These are phyloP conservation scores for Trichophyton mentagrophytes DNA, from an alignment of 2,329 filamentous ascomycete species.

Conservation along the genomic window DNA sequence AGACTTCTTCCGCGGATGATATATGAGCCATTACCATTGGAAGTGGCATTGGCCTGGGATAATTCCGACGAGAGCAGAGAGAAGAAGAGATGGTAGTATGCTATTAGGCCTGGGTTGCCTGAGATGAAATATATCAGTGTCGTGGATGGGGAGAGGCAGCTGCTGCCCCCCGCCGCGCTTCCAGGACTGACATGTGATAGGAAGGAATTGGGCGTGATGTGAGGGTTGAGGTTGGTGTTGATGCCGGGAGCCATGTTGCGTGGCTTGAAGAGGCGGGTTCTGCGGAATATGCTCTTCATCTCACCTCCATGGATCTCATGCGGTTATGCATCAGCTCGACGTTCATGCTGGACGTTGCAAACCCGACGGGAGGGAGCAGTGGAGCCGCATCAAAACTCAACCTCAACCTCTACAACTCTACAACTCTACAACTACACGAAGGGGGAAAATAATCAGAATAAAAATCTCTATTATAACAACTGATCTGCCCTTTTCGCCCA, in stretches of 20 bases:
- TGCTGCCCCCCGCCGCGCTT: background rate
- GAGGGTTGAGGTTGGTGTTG: background rate
- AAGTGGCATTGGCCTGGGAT: background rate
- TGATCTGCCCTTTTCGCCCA: background rate
- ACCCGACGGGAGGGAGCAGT: background rate
- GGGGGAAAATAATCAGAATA: background rate
- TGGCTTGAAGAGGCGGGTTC: too few species aligned
- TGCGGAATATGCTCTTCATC: too few species aligned
- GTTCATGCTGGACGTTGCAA: too few species aligned
- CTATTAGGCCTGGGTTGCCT: conserved; percentile 39
- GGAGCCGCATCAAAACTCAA: background rate
- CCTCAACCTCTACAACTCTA: too few species aligned
- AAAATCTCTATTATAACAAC: background rate
- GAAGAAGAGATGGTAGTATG: conserved; percentile 37
- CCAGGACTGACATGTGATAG: conserved; percentile 11
- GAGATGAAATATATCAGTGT: conserved; percentile 36
- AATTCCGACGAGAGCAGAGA: conserved; percentile 23
- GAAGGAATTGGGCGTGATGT: conserved; percentile 24
- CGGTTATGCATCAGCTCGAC: too few species aligned
- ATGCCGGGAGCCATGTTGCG: too few species aligned
- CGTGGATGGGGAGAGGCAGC: conserved; percentile 15
- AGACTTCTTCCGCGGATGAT: conserved; percentile 26
- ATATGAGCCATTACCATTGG: conserved; percentile 4
- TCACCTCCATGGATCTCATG: too few species aligned
- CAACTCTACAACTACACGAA: background rate